Evolutionary conservation across 2,329 filamentous ascomycete genomes (phyloP).

Genomic region (Samsoniella hepiali): DNA sequence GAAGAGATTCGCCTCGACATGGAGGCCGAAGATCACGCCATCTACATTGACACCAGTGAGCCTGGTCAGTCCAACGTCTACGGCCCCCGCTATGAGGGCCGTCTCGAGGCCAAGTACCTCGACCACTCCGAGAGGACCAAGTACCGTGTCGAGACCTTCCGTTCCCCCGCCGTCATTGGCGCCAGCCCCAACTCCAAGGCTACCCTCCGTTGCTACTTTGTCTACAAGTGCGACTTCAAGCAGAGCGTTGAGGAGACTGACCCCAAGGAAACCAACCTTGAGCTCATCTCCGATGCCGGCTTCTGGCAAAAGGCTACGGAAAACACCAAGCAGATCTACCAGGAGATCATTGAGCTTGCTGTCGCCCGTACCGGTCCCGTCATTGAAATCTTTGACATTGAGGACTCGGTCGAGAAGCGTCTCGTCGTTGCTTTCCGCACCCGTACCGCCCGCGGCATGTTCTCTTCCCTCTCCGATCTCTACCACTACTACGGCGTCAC

Average conservation of each 20-base stretch:
- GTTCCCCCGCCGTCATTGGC: constrained; percentile 78
- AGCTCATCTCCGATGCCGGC: constrained; percentile 86
- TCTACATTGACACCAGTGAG: constrained; percentile 96
- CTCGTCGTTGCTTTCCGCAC: constrained; percentile 93
- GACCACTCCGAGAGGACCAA: constrained; percentile 70
- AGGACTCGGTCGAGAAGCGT: constrained; percentile 86
- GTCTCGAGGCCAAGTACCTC: constrained; percentile 93
- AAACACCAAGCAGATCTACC: constrained; percentile 95
- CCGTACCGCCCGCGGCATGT: constrained; percentile 85
- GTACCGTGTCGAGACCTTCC: constrained; percentile 97
- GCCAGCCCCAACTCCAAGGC: constrained; percentile 65
- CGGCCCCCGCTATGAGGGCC: constrained; percentile 89
- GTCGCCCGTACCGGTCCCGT: constrained; percentile 86
- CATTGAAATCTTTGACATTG: constrained; percentile 96
- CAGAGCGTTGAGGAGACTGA: constrained; percentile 67
- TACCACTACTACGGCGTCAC: constrained; percentile 99
- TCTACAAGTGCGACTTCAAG: constrained; percentile 93
- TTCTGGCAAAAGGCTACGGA: constrained; percentile 94
- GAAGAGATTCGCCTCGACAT: constrained; percentile 95
- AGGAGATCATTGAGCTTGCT: constrained; percentile 84
- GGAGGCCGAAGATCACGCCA: constrained; percentile 90
- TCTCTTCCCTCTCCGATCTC: constrained; percentile 90
- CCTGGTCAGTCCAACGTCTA: constrained; percentile 73
- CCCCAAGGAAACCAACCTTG: constrained; percentile 79
- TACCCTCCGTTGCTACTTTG: constrained; percentile 94